phyloP scores from a whole-genome alignment of 768 basidiomycete genomes.

The Trichaptum fuscoviolaceum region DNA sequence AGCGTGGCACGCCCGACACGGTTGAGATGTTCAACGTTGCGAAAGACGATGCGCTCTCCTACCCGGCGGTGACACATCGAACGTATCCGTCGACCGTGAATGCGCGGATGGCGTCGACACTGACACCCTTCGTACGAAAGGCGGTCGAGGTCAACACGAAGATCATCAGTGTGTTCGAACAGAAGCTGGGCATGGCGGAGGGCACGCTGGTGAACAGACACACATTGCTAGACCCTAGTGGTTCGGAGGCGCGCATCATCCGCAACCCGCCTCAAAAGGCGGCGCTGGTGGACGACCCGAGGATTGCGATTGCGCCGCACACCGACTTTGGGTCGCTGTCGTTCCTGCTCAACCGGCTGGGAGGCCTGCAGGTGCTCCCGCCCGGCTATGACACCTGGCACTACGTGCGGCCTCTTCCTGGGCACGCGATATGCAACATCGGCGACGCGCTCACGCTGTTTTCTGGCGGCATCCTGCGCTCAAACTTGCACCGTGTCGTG shows the following conservation, averaged over 20 bases:
- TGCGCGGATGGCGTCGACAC: constrained; percentile 41
- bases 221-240: constrained; percentile 39
- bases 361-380: constrained; percentile 39
- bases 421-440: constrained; percentile 41
- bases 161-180: constrained; percentile 52
- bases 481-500: constrained; percentile 39
- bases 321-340: constrained; percentile 71
- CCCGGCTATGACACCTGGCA: constrained; percentile 34
- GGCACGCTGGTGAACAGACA: constrained; percentile 44
- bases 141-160: constrained; percentile 51
- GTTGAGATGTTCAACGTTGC: constrained; percentile 63
- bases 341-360: constrained; percentile 38
- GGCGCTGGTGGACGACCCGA: constrained; percentile 19
- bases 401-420: constrained; percentile 39
- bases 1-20: constrained; percentile 48
- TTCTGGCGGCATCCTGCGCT: constrained; percentile 40
- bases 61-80: constrained; percentile 46
- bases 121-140: constrained; percentile 53
- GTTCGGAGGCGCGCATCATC: constrained; percentile 53
- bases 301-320: constrained; percentile 54
- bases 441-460: constrained; percentile 41
- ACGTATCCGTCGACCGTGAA: constrained; percentile 52
- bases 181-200: constrained; percentile 45
- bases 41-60: constrained; percentile 64
- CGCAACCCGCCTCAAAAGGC: constrained; percentile 35